A percentile compares a stretch with the other conserved stretches of the same genome.
Evolutionary conservation across 179 eudicot species (phyloP).

Genomic region (Camellia oleifera): DNA sequence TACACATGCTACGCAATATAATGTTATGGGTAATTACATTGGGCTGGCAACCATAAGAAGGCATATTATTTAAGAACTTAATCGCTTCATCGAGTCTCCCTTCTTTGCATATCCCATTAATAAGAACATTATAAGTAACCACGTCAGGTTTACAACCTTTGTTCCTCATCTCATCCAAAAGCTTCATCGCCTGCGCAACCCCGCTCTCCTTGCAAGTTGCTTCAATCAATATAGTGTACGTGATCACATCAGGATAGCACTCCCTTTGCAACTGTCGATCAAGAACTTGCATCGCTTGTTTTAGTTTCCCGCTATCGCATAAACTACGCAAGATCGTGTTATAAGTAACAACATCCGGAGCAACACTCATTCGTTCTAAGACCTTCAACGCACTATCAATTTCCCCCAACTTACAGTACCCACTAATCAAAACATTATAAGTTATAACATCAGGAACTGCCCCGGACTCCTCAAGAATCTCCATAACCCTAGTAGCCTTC

Average conservation of each 20-base stretch:
- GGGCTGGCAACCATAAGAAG: constrained; percentile 72
- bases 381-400: constrained; percentile 61
- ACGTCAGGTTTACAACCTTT: constrained; percentile 87
- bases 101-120: constrained; percentile 87
- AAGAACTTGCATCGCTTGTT: constrained; percentile 75
- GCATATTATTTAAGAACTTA: constrained; percentile 62
- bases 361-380: constrained; percentile 75
- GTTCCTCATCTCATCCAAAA: constrained; percentile 83
- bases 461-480: constrained; percentile 80
- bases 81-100: constrained; percentile 85
- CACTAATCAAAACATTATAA: constrained; percentile 81
- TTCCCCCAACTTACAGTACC: constrained; percentile 82
- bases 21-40: constrained; percentile 77
- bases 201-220: constrained; percentile 81
- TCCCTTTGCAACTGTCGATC: constrained; percentile 54
- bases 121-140: constrained; percentile 85
- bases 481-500: constrained; percentile 76
- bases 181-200: constrained; percentile 81
- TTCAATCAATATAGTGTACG: constrained; percentile 87
- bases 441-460: constrained; percentile 91
- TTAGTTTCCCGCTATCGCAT: constrained; percentile 74
- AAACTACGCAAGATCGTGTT: constrained; percentile 77
- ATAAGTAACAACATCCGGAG: constrained; percentile 84
- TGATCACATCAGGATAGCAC: constrained; percentile 80
- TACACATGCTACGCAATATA: constrained; percentile 73